Percentiles rank a stretch among this genome's conserved stretches.
Conservation (phyloP, 352 stramenopile species). For the Phytophthora cajani region DNA sequence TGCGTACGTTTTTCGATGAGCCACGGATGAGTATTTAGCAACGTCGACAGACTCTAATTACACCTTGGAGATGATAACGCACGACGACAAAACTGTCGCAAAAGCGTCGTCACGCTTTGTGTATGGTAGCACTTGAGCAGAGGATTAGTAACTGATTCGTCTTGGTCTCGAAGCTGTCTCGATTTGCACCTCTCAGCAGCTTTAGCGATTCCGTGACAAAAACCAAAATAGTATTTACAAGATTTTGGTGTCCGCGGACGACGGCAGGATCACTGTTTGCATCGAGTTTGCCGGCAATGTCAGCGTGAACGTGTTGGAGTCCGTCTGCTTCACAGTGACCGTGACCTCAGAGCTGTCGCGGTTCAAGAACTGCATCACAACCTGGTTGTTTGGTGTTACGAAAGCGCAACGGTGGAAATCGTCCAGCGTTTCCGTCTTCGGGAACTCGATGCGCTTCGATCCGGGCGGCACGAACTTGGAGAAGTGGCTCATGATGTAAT, state of each 20-base stretch:
- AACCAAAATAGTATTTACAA: background rate
- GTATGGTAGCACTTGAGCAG: no score
- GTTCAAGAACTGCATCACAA: constrained; percentile 48
- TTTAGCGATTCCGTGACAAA: no score
- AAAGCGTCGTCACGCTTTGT: no score
- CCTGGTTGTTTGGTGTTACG: constrained; percentile 39
- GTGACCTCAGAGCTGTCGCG: constrained; percentile 12
- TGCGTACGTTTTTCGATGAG: no score
- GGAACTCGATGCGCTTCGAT: constrained; percentile 50
- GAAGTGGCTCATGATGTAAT: constrained; percentile 49
- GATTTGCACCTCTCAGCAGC: no score
- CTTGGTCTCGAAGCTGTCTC: no score
- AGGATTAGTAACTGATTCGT: no score
- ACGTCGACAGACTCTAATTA: no score
- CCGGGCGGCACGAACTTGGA: constrained; percentile 54
- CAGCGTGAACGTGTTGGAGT: constrained; percentile 16
- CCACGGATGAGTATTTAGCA: no score
- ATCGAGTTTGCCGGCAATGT: constrained; percentile 13
- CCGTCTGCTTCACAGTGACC: constrained; percentile 17
- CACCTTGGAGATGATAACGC: no score
- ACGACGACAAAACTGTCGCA: no score
- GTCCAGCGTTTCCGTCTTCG: constrained; percentile 26
- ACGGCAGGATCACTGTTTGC: constrained; percentile 19
- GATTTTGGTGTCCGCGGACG: constrained; percentile 24
- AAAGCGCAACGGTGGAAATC: constrained; percentile 47